These are phyloP conservation scores for Orbilia quercus DNA, from an alignment of 2,329 filamentous ascomycete genomes.

Conservation along the genomic window DNA sequence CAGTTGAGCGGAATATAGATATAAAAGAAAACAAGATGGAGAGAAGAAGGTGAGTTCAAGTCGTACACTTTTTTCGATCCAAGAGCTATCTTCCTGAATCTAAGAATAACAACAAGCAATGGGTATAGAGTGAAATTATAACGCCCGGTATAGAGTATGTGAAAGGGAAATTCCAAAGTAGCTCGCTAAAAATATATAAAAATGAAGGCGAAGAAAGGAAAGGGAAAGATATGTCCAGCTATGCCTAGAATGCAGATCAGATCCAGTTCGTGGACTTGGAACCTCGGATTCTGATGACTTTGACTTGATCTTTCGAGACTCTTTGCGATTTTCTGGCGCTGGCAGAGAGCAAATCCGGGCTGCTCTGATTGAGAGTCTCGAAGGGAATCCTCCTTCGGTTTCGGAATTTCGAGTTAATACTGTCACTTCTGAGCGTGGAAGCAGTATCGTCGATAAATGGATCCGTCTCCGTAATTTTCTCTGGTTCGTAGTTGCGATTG, in stretches of 20 bases:
- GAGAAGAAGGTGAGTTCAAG: neutral
- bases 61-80: neutral
- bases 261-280: slow-evolving; percentile 47
- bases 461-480: slow-evolving; percentile 26
- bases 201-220: slow-evolving; percentile 20
- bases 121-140: slow-evolving; percentile 42
- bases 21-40: slow-evolving; percentile 5
- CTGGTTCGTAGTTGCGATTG: slow-evolving; percentile 8
- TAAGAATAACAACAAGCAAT: slow-evolving; percentile 22
- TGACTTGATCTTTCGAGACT: slow-evolving; percentile 52
- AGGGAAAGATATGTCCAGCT: neutral
- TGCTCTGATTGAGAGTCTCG: slow-evolving; percentile 46
- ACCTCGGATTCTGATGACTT: slow-evolving; percentile 44
- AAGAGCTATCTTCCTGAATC: slow-evolving; percentile 1
- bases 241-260: neutral
- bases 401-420: slow-evolving; percentile 26
- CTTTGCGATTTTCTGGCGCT: slow-evolving; percentile 44
- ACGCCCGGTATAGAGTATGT: slow-evolving; percentile 25
- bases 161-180: slow-evolving; percentile 4
- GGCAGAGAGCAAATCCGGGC: slow-evolving; percentile 41
- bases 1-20: neutral
- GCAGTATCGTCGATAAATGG: slow-evolving; percentile 36
- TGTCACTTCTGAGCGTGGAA: slow-evolving; percentile 29
- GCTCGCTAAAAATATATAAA: slow-evolving; percentile 26
- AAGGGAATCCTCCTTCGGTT: slow-evolving; percentile 29